Conservation (phyloP, 2,329 filamentous ascomycete genomes). For the Alternaria triticina region DNA sequence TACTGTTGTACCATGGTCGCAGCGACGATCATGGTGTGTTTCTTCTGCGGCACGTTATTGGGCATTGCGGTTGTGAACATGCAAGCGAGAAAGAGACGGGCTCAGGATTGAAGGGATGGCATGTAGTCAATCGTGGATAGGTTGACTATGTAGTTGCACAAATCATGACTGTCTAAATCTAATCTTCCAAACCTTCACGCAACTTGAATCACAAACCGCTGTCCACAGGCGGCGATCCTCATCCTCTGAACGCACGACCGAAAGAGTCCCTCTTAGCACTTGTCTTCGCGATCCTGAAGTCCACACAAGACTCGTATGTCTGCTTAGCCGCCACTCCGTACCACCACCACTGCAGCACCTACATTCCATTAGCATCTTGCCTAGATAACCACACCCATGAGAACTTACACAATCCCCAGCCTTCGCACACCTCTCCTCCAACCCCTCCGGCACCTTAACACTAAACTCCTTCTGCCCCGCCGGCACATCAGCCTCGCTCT, state of each 20-base stretch:
- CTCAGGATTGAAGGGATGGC: not conserved
- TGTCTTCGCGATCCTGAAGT: conserved; percentile 55
- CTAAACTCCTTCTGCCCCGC: conserved; percentile 56
- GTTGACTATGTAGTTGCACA: not conserved
- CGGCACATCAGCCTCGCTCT: conserved; percentile 39
- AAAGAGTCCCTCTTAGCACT: not conserved
- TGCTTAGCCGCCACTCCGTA: conserved; percentile 61
- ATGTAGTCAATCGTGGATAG: not conserved
- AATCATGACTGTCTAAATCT: not conserved
- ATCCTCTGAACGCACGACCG: conserved; percentile 7
- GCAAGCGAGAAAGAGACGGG: conserved; percentile 1
- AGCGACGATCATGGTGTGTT: conserved; percentile 23
- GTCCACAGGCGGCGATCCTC: not conserved
- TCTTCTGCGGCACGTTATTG: conserved; percentile 24
- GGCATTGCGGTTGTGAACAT: conserved; percentile 20
- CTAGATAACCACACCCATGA: not conserved
- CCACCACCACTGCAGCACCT: conserved; percentile 68
- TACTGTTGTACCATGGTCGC: conserved; percentile 37
- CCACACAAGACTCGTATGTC: conserved; percentile 68
- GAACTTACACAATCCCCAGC: conserved; percentile 54
- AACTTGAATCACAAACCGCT: not conserved
- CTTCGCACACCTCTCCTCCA: conserved; percentile 52
- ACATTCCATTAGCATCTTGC: not conserved
- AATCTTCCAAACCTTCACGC: not conserved
- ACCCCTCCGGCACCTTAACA: conserved; percentile 59